Evolutionary conservation across 257 asterid genomes (phyloP).

Genomic region (Jasminum sambac): DNA sequence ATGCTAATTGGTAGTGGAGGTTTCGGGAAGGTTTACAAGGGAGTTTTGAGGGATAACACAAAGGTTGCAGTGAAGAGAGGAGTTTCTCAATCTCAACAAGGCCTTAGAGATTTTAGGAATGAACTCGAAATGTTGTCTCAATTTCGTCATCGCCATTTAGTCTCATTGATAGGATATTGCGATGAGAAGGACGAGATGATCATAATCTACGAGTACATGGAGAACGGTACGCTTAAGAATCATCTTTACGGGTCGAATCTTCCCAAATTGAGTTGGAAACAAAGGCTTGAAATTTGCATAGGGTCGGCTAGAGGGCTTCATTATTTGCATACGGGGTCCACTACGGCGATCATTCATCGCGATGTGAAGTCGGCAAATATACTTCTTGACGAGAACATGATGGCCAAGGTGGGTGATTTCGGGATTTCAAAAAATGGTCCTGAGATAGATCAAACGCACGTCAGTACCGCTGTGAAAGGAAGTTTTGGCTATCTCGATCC

Average conservation of each 20-base stretch:
- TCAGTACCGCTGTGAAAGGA: conserved; percentile 63
- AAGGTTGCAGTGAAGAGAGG: conserved; percentile 56
- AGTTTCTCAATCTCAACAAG: conserved; percentile 47
- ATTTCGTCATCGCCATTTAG: conserved; percentile 21
- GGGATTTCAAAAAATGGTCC: conserved; percentile 63
- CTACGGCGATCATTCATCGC: conserved; percentile 54
- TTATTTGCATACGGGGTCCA: conserved; percentile 56
- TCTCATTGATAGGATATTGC: conserved; percentile 28
- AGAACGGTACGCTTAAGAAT: conserved; percentile 52
- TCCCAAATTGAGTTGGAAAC: conserved; percentile 55
- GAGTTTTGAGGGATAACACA: conserved; percentile 37
- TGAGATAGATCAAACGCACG: conserved; percentile 41
- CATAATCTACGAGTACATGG: conserved; percentile 64
- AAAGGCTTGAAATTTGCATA: conserved; percentile 61
- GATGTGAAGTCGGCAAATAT: conserved; percentile 66
- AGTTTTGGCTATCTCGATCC: conserved; percentile 64
- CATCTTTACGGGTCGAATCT: conserved; percentile 47
- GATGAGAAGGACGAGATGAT: conserved; percentile 55
- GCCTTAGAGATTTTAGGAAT: conserved; percentile 46
- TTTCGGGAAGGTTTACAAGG: conserved; percentile 57
- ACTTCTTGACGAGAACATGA: conserved; percentile 52
- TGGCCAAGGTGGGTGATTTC: conserved; percentile 60
- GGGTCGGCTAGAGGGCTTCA: conserved; percentile 62
- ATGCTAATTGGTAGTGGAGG: conserved; percentile 55
- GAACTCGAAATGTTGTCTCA: conserved; percentile 41